These are phyloP conservation scores for Calvatia gigantea DNA, from an alignment of 768 basidiomycete species.

Conservation along the genomic window DNA sequence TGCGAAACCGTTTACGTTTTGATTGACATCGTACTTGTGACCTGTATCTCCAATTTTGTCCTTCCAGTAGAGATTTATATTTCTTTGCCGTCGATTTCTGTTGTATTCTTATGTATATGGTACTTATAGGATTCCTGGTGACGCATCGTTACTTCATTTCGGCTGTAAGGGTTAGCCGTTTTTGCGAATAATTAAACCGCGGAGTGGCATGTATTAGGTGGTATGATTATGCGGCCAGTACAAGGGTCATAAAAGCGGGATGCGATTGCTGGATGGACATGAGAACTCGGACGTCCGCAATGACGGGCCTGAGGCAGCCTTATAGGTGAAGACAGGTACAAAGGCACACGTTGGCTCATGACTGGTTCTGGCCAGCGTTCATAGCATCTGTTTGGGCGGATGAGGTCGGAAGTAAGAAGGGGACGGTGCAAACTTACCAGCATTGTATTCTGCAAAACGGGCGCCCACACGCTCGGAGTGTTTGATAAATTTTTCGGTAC, in stretches of 20 bases:
- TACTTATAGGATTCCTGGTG: background rate
- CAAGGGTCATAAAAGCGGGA: background rate
- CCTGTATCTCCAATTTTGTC: background rate
- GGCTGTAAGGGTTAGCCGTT: background rate
- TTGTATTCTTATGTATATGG: slow-evolving; percentile 5
- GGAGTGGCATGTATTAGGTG: background rate
- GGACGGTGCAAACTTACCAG: slow-evolving; percentile 54
- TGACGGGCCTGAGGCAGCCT: background rate
- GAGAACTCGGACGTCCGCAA: background rate
- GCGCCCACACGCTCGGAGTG: slow-evolving; percentile 92
- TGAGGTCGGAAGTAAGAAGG: background rate
- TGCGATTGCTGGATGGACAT: background rate
- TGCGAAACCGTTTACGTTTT: slow-evolving; percentile 7
- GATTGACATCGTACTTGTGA: background rate
- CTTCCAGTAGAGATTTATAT: background rate
- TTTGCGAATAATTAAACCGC: background rate
- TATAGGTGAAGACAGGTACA: background rate
- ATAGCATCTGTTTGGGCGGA: slow-evolving; percentile 30
- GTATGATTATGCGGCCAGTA: background rate
- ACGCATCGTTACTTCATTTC: background rate
- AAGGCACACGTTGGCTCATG: slow-evolving; percentile 17
- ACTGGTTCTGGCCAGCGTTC: slow-evolving; percentile 34
- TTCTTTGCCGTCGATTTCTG: background rate
- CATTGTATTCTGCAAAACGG: slow-evolving; percentile 88
- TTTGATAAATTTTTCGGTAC: slow-evolving; percentile 96